phyloP scores from a whole-genome alignment of 768 basidiomycete species.

The Leccinum rimulosum region DNA sequence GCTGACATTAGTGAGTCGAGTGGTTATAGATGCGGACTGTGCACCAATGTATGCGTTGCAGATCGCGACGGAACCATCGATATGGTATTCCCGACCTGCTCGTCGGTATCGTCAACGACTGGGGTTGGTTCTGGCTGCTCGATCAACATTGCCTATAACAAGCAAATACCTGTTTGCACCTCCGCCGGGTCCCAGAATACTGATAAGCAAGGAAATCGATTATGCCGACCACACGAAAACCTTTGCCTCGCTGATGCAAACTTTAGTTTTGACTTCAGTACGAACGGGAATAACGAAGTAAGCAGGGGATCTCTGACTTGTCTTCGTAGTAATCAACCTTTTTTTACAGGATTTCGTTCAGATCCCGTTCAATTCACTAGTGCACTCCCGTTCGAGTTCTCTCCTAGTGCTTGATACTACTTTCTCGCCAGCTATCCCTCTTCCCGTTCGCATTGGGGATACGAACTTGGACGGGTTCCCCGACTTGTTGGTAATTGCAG shows the following conservation, averaged over 20 bases:
- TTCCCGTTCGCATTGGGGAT: slow-evolving; percentile 83
- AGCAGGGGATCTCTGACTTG: slow-evolving; percentile 15
- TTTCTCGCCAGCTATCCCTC: slow-evolving; percentile 62
- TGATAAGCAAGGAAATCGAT: slow-evolving; percentile 45
- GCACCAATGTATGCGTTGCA: slow-evolving; percentile 26
- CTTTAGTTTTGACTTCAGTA: slow-evolving; percentile 72
- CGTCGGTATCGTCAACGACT: slow-evolving; percentile 57
- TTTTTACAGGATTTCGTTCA: slow-evolving; percentile 59
- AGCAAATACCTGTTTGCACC: slow-evolving; percentile 81
- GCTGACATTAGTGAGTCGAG: slow-evolving; percentile 75
- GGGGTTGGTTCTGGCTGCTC: slow-evolving; percentile 76
- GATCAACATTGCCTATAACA: slow-evolving; percentile 92
- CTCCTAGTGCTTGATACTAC: slow-evolving; percentile 73
- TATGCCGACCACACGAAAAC: slow-evolving; percentile 75
- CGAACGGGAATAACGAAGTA: slow-evolving; percentile 50
- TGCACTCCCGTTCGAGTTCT: slow-evolving; percentile 45
- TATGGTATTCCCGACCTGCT: slow-evolving; percentile 87
- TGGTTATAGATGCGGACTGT: neutral
- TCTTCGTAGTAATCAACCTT: neutral
- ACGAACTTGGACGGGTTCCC: slow-evolving; percentile 93
- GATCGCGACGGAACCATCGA: slow-evolving; percentile 97
- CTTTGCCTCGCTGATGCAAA: slow-evolving; percentile 79
- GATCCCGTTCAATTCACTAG: slow-evolving; percentile 61
- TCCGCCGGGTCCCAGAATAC: slow-evolving; percentile 48
- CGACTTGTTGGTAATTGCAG: slow-evolving; percentile 67